Evolutionary conservation across 148 eudicot species (phyloP).

Genomic region (Pharnaceum exiguum): DNA sequence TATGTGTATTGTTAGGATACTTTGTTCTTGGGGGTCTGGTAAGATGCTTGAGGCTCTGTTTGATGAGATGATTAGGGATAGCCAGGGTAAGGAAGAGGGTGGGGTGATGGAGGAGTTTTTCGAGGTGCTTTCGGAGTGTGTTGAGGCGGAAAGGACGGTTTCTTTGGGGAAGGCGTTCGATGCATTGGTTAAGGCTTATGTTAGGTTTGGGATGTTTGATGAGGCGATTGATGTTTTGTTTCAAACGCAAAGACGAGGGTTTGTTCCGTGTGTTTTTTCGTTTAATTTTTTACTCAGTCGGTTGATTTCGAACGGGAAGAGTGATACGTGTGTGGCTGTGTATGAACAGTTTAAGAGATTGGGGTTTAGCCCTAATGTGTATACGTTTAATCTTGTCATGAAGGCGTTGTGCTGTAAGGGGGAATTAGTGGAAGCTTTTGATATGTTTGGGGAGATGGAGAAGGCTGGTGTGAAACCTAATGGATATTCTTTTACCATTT

Average conservation of each 20-base stretch:
- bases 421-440: conserved; percentile 36
- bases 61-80: conserved; percentile 28
- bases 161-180: conserved; percentile 34
- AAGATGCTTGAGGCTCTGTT: conserved; percentile 34
- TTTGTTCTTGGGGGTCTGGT: conserved; percentile 37
- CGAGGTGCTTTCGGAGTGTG: conserved; percentile 30
- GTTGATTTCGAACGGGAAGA: conserved; percentile 27
- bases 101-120: conserved; percentile 37
- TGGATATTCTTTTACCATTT: conserved; percentile 26
- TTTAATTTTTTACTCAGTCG: conserved; percentile 45
- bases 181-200: conserved; percentile 47
- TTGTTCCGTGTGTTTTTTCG: conserved; percentile 34
- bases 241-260: conserved; percentile 26
- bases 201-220: conserved; percentile 38
- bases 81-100: conserved; percentile 25
- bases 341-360: conserved; percentile 38
- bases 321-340: conserved; percentile 30
- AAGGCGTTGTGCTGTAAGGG: conserved; percentile 49
- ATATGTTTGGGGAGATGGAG: conserved; percentile 40
- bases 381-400: conserved; percentile 46
- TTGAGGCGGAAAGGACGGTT: conserved; percentile 21
- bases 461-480: conserved; percentile 37
- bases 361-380: conserved; percentile 45
- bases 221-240: conserved; percentile 46
- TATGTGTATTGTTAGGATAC: conserved; percentile 39